phyloP scores from a whole-genome alignment of 331 rosid species.

The Phaseolus coccineus region DNA sequence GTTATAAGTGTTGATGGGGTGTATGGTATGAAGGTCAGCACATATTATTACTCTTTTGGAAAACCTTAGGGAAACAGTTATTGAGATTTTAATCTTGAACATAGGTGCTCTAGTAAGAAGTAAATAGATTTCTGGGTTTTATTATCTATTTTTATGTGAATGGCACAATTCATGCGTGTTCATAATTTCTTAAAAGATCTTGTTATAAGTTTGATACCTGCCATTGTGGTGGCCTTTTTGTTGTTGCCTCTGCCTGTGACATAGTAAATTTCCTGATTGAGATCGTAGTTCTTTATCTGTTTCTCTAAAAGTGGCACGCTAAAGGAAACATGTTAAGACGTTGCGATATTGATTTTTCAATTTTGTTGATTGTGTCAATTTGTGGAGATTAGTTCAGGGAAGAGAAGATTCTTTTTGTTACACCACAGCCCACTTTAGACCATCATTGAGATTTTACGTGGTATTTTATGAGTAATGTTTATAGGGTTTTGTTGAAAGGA shows the following conservation, averaged over 20 bases:
- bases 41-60: not conserved
- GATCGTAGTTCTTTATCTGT: conserved; percentile 23
- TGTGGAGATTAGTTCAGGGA: conserved; percentile 18
- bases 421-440: not conserved
- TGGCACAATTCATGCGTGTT: not conserved
- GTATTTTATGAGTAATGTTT: not conserved
- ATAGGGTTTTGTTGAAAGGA: not conserved
- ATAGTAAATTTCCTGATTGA: conserved; percentile 5
- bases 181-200: not conserved
- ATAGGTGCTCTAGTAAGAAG: not conserved
- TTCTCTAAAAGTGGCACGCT: not conserved
- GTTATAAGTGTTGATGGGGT: not conserved
- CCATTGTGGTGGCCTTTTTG: conserved; percentile 1
- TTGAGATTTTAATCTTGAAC: conserved; percentile 1
- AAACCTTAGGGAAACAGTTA: not conserved
- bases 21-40: not conserved
- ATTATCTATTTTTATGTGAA: not conserved
- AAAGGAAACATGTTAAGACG: conserved; percentile 10
- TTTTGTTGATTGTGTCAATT: conserved; percentile 2
- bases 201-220: not conserved
- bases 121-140: not conserved
- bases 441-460: conserved; percentile 4
- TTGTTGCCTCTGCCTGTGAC: conserved; percentile 5
- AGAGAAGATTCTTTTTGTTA: not conserved
- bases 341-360: not conserved